Base-by-base conservation (phyloP, 129 eudicot species). In the Artemisia annua region DNA sequence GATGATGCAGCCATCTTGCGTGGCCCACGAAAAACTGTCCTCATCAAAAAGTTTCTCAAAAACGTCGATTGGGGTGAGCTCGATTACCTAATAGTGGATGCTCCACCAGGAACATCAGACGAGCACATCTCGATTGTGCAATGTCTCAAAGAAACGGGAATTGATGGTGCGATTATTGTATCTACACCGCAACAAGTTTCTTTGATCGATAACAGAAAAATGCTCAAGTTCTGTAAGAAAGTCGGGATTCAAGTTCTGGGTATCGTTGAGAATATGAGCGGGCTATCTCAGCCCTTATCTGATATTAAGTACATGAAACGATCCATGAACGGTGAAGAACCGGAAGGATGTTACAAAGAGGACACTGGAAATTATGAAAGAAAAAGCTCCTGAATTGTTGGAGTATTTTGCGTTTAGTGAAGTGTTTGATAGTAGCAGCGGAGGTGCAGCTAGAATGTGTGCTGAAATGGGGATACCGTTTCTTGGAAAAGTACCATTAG, bases 111-210 rank as follows among this genome's bases (percentile, higher is more conserved):
- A 13, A 92, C 98, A 49, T 92, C 98, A 30, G 98, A 89, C 66
- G 98, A 92, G 66, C 95, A 89, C 75, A 92, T 92, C 64, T 83
- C 90, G 11, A 87, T 89, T 10, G 95, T 87, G 28, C 96, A 92
- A 59, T 87, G 80, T 72, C 91, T 92, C 64, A 85, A 89, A 80
- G 87, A 82, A 65, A 85, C 96, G 1, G 98, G 91, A 66, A 89
- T 89, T 6, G 98, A 92, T 4, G 95, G 98, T 48, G 96, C 96
- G 3, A 84, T 92, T 7, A 85, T 92, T 30, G 98, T 92, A 52
- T 83, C 98, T 19, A 92, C 98, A 11, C 98, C 96, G 18, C 96
- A 89, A 63, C 96, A 92, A 76, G 98, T 92, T 14, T 92, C 98
- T 5, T 80, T 92, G 51, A 92, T 92, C 26, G 96, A 92, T 69